Conservation (phyloP, 495 filamentous ascomycete genomes). For the Echria macrotheca region DNA sequence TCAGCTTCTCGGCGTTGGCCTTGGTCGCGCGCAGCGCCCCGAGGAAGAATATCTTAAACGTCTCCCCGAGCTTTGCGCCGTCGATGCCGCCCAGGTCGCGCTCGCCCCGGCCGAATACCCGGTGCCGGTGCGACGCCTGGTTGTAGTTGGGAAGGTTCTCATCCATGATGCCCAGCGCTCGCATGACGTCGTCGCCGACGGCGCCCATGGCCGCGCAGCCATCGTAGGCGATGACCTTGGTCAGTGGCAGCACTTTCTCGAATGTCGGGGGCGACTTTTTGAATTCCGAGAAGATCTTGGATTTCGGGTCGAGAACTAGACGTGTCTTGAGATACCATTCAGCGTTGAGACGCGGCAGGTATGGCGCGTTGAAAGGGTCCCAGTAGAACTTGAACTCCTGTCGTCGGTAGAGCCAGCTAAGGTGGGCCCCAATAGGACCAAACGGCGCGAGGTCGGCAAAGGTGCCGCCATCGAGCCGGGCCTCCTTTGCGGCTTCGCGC, state of each 20-base stretch:
- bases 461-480: slow-evolving; percentile 5
- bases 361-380: slow-evolving; percentile 17
- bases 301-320: not conserved
- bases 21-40: slow-evolving; percentile 6
- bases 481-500: slow-evolving; percentile 14
- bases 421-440: slow-evolving; percentile 16
- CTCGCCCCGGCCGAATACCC: slow-evolving; percentile 7
- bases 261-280: not conserved
- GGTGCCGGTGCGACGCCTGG: slow-evolving; percentile 5
- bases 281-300: not conserved
- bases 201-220: slow-evolving; percentile 20
- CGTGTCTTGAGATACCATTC: slow-evolving; percentile 15
- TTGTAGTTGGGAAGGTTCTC: slow-evolving; percentile 8
- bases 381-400: slow-evolving; percentile 24
- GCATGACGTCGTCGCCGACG: slow-evolving; percentile 21
- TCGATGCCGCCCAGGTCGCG: slow-evolving; percentile 14
- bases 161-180: slow-evolving; percentile 4
- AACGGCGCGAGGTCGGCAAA: slow-evolving; percentile 2
- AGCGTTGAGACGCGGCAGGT: slow-evolving; percentile 4
- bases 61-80: not conserved
- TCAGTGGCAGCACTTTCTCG: not conserved
- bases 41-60: slow-evolving; percentile 9
- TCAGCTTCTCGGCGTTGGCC: not conserved
- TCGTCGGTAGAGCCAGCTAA: slow-evolving; percentile 14
- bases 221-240: slow-evolving; percentile 17